Base-by-base conservation (phyloP, 2,329 filamentous ascomycete genomes). In the Pyrenophora graminea region DNA sequence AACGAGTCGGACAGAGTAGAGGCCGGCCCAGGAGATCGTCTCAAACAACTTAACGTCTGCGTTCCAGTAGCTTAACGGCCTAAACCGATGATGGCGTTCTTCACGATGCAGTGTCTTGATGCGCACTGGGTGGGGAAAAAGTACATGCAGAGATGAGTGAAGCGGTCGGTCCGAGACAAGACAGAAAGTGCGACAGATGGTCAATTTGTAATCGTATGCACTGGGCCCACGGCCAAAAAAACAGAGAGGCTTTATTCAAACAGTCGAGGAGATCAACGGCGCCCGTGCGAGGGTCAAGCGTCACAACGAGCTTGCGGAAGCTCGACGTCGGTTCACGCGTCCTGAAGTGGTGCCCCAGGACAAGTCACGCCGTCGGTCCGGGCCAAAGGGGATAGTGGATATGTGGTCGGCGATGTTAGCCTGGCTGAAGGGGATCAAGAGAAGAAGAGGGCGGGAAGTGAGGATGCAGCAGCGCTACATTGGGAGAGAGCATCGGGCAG, bases 91-190 rank as follows among this genome's bases (percentile, higher is more conserved):
- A 58, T 68, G 64, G 62, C 56, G 59, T 54, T 60, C 41, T 58
- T 67, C 61, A 68, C 64, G 57, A 65, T 55, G 38, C 46, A 54
- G 52, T 39, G 59, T 49, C 45, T 59, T 57, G 43, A 23, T 39
- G 58, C 62, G 63, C 68, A 69, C 63, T 68, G 64, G 63, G 65
- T 62, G 62, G 56, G 27, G 52, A 48, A 34, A 61, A 52, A 63
- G 64, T 59, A 65, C 61, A 64, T 66, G 68, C 64, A 64, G 56
- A 58, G 56, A 54, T 23, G 53, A 66, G 62, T 67, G 67, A 70
- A 70, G 70, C 66, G 63, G 63, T 67, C 61, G 69, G 64, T 60
- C 64, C 65, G 62, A 69, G 65, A 64, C 58, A 64, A 67, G 68
- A 68, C 55, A 55, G 46, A 54, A 56, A 65, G 64, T 67, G 69